Evolutionary conservation across 176 grass and related monocot genomes (phyloP).

Genomic region (Cenchrus purpureus): DNA sequence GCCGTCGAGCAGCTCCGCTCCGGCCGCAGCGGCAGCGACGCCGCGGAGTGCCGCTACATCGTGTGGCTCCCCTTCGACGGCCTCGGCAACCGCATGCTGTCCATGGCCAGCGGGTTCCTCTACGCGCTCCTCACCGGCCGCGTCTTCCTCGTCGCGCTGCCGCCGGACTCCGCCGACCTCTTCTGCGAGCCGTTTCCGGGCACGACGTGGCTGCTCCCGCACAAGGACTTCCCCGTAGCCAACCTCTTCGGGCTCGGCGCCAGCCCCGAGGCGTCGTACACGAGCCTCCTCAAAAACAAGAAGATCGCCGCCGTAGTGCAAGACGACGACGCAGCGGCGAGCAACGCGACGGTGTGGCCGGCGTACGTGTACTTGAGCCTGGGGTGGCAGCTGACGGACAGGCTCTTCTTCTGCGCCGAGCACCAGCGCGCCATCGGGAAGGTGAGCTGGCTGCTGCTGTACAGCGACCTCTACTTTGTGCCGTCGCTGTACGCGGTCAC

Average conservation of each 20-base stretch:
- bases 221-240: slow-evolving; percentile 47
- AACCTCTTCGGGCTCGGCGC: slow-evolving; percentile 9
- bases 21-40: background rate
- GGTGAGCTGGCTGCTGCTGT: slow-evolving; percentile 60
- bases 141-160: slow-evolving; percentile 40
- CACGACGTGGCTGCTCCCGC: slow-evolving; percentile 48
- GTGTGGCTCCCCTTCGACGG: slow-evolving; percentile 58
- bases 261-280: slow-evolving; percentile 15
- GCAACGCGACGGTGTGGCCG: slow-evolving; percentile 5
- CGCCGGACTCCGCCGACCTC: slow-evolving; percentile 40
- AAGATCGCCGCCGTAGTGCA: background rate
- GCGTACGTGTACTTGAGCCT: slow-evolving; percentile 53
- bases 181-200: slow-evolving; percentile 64
- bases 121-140: slow-evolving; percentile 61
- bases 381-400: background rate
- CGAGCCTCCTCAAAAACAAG: slow-evolving; percentile 32
- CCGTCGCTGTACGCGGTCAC: slow-evolving; percentile 48
- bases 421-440: slow-evolving; percentile 48
- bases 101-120: slow-evolving; percentile 53
- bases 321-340: no score
- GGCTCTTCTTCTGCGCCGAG: slow-evolving; percentile 57
- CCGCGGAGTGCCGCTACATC: slow-evolving; percentile 46
- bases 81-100: slow-evolving; percentile 67
- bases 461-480: slow-evolving; percentile 56
- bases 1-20: slow-evolving; percentile 45